Evolutionary conservation across 148 eudicot species (phyloP), one percentile per base, ranked within the genome.

Genomic region (Chenopodium berlandieri): DNA sequence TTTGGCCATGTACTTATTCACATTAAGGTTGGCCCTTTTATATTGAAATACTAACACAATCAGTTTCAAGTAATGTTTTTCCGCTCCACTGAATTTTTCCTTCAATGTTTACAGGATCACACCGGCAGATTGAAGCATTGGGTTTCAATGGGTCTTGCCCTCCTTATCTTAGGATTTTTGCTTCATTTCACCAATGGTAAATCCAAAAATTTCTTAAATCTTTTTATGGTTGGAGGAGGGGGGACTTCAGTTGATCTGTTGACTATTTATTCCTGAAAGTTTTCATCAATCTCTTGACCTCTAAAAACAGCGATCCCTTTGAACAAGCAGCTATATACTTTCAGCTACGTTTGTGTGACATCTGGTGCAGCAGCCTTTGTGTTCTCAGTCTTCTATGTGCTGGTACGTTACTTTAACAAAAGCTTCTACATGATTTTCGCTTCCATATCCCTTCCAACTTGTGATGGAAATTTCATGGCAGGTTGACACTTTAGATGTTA

Each of bases 331-430:
- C 82, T 95, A 17, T 95, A 93, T 84, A 88, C 92, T 68, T 86
- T 95, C 86, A 95, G 98, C 86, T 95, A 95, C 69, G 93, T 93
- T 27, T 93, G 96, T 81, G 87, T 93, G 47, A 93, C 98, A 9
- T 89, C 95, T 27, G 98, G 97, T 75, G 93, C 93, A 81, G 62
- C 62, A 19, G 62, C 62, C 62, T 17, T 56, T 16, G 62, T 56
- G 68, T 93, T 95, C 83, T 91, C 98, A 20, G 84, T 78, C 79
- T 89, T 92, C 75, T 95, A 93, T 77, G 66, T 88, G 20, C 77
- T 89, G 93, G 95, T 95, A 90, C 27, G 83, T 40, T 37, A 37
- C 13, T 68, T 34, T 54, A 22, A 56, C 63, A 23, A 19, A 66
- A 73, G 75, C 32, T 68, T 27, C 73, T 50, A 44, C 54, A 32